Conservation (phyloP, 441 rosid species). For the Adansonia gregorii region DNA sequence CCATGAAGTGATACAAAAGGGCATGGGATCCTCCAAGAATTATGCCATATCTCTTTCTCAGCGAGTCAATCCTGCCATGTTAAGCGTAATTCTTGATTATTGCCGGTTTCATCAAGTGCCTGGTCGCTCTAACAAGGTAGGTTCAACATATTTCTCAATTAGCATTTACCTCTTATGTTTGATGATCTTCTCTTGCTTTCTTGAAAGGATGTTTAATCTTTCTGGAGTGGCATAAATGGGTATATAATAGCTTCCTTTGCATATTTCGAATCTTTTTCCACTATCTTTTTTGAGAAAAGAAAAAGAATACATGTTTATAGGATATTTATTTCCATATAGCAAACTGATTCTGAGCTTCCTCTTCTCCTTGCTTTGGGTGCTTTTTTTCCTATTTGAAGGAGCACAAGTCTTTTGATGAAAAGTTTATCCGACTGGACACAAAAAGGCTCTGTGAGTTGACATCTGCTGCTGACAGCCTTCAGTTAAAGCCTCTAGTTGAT, state of each 20-base stretch:
- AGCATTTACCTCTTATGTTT: conserved; percentile 27
- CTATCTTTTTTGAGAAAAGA: background rate
- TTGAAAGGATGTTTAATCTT: conserved; percentile 15
- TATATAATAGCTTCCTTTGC: conserved; percentile 26
- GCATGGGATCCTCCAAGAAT: conserved; percentile 71
- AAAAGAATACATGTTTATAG: background rate
- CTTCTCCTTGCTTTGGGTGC: conserved; percentile 5
- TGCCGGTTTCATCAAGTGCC: conserved; percentile 78
- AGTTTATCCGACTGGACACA: conserved; percentile 74
- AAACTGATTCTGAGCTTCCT: conserved; percentile 2
- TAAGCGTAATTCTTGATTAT: conserved; percentile 70
- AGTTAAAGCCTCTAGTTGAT: conserved; percentile 74
- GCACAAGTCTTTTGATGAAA: conserved; percentile 68
- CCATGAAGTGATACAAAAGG: conserved; percentile 63
- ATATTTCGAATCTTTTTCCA: conserved; percentile 3
- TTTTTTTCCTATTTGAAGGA: conserved; percentile 42
- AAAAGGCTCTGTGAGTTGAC: conserved; percentile 78
- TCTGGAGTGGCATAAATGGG: conserved; percentile 20
- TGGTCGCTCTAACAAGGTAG: conserved; percentile 80
- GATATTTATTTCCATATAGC: background rate
- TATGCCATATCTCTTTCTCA: conserved; percentile 67
- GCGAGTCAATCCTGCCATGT: conserved; percentile 64
- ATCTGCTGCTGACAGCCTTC: conserved; percentile 80
- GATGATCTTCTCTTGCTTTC: conserved; percentile 27
- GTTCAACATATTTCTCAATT: conserved; percentile 34